Base-by-base conservation (phyloP, 2,329 filamentous ascomycete genomes). In the Stemphylium vesicarium region DNA sequence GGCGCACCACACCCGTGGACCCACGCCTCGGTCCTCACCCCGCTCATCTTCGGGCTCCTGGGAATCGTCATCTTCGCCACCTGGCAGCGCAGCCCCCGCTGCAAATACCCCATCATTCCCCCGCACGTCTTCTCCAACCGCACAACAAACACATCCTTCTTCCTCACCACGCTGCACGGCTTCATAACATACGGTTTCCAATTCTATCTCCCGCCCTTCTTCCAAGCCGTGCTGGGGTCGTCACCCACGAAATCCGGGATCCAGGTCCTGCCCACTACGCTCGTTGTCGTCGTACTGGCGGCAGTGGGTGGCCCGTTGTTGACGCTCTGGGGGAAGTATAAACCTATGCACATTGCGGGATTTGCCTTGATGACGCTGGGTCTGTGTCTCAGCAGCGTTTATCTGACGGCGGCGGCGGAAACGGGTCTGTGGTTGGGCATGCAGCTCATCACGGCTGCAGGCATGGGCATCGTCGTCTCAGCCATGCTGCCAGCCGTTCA, bases 1-100 rank as follows among this genome's bases (percentile, higher is more conserved):
- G 81, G 80, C 2, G 69, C 77, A 1, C 56, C 70, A 0, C 68
- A 79, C 41, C 61, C 77, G 0, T 84, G 82, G 82, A 69, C 68
- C 0, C 70, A 74, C 22, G 66, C 58, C 32, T 66, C 69, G 0
- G 69, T 81, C 7, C 46, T 84, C 3, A 64, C 71, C 0, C 80
- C 81, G 1, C 64, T 84, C 3, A 53, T 83, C 2, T 53, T 82
- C 2, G 80, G 81, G 0, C 18, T 77, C 0, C 31, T 73, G 2
- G 79, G 79, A 9, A 58, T 82, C 2, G 47, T 73, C 1, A 54
- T 62, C 0, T 77, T 81, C 24, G 53, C 70, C 4, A 33, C 75
- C 4, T 82, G 76, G 68, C 78, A 81, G 58, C 56, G 57, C 10
- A 65, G 68, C 68, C 74, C 39, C 20, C 65, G 50, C 33, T 69